These are phyloP conservation scores for Calamus simplicifolius DNA, from an alignment of 176 grass and related monocot species.

Conservation along the genomic window DNA sequence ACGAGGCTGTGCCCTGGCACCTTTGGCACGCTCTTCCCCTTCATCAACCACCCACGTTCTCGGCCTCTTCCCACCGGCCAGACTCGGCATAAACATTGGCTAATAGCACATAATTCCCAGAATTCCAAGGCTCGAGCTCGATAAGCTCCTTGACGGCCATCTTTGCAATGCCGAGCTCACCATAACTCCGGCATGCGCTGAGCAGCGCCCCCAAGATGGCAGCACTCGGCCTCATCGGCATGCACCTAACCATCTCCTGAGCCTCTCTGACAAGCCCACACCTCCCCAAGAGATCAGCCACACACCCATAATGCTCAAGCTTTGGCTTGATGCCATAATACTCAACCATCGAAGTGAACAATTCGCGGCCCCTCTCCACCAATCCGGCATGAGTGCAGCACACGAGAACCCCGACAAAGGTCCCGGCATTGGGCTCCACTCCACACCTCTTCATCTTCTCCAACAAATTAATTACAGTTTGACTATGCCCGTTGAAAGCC, in stretches of 20 bases:
- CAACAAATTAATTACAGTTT: slow-evolving; percentile 38
- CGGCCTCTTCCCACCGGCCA: slow-evolving; percentile 40
- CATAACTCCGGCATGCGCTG: slow-evolving; percentile 30
- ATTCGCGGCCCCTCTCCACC: slow-evolving; percentile 30
- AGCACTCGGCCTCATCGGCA: slow-evolving; percentile 47
- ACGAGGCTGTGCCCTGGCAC: slow-evolving; percentile 39
- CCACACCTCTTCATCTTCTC: slow-evolving; percentile 14
- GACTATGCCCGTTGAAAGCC: slow-evolving; percentile 37
- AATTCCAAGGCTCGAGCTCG: slow-evolving; percentile 51
- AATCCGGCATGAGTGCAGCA: slow-evolving; percentile 46
- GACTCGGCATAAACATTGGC: slow-evolving; percentile 48
- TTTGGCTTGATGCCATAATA: slow-evolving; percentile 20
- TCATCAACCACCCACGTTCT: slow-evolving; percentile 39
- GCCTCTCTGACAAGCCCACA: slow-evolving; percentile 41
- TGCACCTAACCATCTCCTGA: slow-evolving; percentile 24
- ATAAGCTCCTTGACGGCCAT: slow-evolving; percentile 56
- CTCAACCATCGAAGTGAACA: slow-evolving; percentile 35
- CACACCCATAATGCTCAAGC: slow-evolving; percentile 50
- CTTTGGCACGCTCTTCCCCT: slow-evolving; percentile 49
- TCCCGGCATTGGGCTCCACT: slow-evolving; percentile 35
- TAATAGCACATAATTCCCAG: slow-evolving; percentile 51
- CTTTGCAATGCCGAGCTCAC: slow-evolving; percentile 33
- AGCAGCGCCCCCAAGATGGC: slow-evolving; percentile 48
- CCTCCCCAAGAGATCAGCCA: slow-evolving; percentile 60
- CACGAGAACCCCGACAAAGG: slow-evolving; percentile 45